These are phyloP conservation scores for Picea engelmannii DNA, from an alignment of 83 land plant species.

Conservation along the genomic window DNA sequence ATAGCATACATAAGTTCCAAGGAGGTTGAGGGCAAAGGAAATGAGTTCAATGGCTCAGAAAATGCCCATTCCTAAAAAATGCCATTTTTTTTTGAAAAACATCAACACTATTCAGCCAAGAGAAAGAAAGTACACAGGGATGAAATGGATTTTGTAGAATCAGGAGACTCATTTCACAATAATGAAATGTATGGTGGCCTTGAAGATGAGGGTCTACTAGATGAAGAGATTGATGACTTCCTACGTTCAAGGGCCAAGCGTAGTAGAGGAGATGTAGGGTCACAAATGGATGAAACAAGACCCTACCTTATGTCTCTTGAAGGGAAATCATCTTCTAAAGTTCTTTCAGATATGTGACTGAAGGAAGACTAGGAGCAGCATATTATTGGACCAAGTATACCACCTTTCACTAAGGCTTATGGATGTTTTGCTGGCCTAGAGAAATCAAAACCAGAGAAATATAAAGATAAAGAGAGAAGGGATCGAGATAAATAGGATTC, in stretches of 20 bases:
- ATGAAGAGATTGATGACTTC: conserved; percentile 77
- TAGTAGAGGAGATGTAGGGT: conserved; percentile 89
- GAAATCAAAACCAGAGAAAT: neutral
- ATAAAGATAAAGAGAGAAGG: neutral
- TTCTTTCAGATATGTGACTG: conserved; percentile 29
- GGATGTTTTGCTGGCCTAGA: neutral
- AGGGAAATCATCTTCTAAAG: neutral
- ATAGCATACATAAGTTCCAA: neutral
- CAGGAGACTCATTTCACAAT: conserved; percentile 2
- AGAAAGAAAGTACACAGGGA: conserved; percentile 8
- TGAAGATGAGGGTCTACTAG: conserved; percentile 49
- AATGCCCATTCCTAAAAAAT: conserved; percentile 3
- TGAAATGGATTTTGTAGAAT: neutral
- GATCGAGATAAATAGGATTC: neutral
- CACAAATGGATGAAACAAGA: conserved; percentile 96
- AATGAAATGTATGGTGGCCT: conserved; percentile 31
- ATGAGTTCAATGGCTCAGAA: neutral
- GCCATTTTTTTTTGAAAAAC: neutral
- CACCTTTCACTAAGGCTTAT: conserved; percentile 12
- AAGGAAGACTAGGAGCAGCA: conserved; percentile 66
- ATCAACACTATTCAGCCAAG: conserved; percentile 8
- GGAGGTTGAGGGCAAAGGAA: conserved; percentile 8
- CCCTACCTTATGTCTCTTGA: conserved; percentile 49
- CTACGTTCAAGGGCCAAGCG: conserved; percentile 77
- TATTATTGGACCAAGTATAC: conserved; percentile 64